Conservation (phyloP, 192 early-diverging fungal genomes). For the Podochytrium sp. region DNA sequence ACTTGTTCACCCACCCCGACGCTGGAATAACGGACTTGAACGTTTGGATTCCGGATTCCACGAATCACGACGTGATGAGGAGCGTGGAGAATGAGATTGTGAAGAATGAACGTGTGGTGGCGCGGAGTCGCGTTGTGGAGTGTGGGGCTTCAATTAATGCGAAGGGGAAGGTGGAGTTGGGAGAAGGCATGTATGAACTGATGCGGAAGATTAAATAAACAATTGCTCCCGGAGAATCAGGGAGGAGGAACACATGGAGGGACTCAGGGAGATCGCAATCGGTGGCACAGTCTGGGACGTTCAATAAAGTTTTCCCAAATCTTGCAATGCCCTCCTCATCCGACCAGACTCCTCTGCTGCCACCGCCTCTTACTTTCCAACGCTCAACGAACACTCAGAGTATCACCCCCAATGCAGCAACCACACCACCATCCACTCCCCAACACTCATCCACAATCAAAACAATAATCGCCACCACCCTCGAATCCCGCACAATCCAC, state of each 20-base stretch:
- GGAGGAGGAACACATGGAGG: too few relatives aligned
- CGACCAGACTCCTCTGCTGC: too few relatives aligned
- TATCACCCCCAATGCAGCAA: too few relatives aligned
- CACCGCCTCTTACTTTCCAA: too few relatives aligned
- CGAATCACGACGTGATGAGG: background rate
- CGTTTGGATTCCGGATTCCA: background rate
- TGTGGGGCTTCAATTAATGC: background rate
- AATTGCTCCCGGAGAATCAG: too few relatives aligned
- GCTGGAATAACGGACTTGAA: background rate
- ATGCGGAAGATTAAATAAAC: background rate
- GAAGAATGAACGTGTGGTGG: background rate
- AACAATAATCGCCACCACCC: background rate
- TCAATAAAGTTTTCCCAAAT: background rate
- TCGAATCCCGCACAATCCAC: constrained; percentile 33
- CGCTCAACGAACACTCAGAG: too few relatives aligned
- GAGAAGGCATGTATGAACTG: background rate
- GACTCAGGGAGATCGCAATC: too few relatives aligned
- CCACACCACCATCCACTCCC: too few relatives aligned
- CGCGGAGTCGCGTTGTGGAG: background rate
- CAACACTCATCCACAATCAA: background rate
- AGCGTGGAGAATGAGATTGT: background rate
- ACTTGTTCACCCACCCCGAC: background rate
- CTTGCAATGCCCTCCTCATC: background rate
- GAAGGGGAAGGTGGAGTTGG: background rate
- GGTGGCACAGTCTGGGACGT: too few relatives aligned